Evolutionary conservation across 2,329 filamentous ascomycete genomes (phyloP), one percentile per base, ranked within the genome.

Genomic region (Monilinia laxa): DNA sequence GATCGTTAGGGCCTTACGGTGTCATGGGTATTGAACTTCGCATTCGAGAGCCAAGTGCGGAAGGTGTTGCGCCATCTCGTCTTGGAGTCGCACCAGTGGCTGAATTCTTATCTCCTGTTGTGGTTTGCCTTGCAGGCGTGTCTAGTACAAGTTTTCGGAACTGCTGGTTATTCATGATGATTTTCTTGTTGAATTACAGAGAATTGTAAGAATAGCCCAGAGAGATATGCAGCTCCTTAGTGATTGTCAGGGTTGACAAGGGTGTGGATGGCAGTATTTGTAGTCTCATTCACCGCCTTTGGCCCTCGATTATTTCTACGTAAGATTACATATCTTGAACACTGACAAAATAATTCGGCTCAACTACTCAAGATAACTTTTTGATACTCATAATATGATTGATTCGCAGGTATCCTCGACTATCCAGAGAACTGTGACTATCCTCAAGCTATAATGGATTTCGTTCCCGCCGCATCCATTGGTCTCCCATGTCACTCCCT

Each of bases 1-100:
- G 31, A 11, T 47, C 16, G 7, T 18, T 52, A 12, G 62, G 54
- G 56, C 82, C 88, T 74, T 83, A 93, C 89, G 94, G 94, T 58
- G 94, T 97, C 94, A 97, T 97, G 66, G 92, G 92, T 69, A 97
- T 94, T 78, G 86, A 94, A 45, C 90, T 85, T 71, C 87, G 87
- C 79, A 90, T 87, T 74, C 90, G 86, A 67, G 92, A 95, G 28
- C 93, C 93, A 66, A 96, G 82, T 5, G 86, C 79, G 59, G 80
- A 79, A 57, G 83, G 77, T 20, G 84, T 81, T 59, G 80, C 76
- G 70, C 80, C 83, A 81, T 84, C 74, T 78, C 76, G 78, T 79
- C 68, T 77, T 67, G 72, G 78, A 68, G 69, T 74, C 58, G 75
- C 68, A 65, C 59, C 60, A 47, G 69, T 69, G 62, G 64, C 60